Base-by-base conservation (phyloP, 345 rosid genomes). In the Acer yangbiense region DNA sequence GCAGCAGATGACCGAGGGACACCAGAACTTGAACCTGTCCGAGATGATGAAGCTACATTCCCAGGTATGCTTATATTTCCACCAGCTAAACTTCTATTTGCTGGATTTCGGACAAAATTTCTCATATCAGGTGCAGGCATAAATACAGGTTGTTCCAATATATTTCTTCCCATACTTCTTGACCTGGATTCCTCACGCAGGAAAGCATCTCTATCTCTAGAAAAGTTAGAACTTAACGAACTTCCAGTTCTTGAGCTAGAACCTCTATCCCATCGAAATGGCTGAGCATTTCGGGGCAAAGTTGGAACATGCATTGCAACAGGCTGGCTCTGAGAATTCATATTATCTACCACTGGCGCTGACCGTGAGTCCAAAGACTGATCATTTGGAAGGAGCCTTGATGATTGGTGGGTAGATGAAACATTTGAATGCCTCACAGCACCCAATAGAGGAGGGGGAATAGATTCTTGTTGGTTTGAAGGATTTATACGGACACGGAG, bases 231-330 rank as follows among this genome's bases (percentile, higher is more conserved):
- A 83, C 74, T 81, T 14, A 83, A 81, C 39, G 91, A 82, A 72
- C 84, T 78, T 43, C 73, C 83, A 21, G 78, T 27, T 78, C 92
- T 79, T 21, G 84, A 78, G 48, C 86, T 87, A 70, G 92, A 80
- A 81, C 77, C 82, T 78, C 82, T 86, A 79, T 68, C 87, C 93
- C 92, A 89, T 65, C 89, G 81, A 79, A 87, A 80, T 73, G 94
- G 71, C 25, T 79, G 92, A 74, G 82, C 81, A 75, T 81, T 86
- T 72, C 79, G 90, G 16, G 89, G 89, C 81, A 89, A 73, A 78
- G 79, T 70, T 23, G 91, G 93, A 78, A 85, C 85, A 73, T 84
- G 88, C 72, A 80, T 52, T 17, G 77, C 83, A 76, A 80, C 72
- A 65, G 88, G 80, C 65, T 78, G 92, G 57, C 68, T 74, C 62